phyloP scores from a whole-genome alignment of 371 early-diverging fungal species.

The Gilbertella persicaria region DNA sequence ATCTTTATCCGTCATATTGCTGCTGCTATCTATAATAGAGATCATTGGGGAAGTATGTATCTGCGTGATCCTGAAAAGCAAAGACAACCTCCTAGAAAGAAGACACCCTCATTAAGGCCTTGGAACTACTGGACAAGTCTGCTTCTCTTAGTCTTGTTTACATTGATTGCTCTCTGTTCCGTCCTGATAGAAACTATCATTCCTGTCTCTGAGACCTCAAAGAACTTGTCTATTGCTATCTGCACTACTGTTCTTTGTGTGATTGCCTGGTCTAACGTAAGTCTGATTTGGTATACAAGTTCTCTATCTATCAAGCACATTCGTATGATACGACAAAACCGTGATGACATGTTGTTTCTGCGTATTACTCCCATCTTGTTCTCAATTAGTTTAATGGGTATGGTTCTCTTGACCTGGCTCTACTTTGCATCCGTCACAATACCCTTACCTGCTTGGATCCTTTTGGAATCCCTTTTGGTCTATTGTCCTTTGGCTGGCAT shows the following conservation, averaged over 20 bases:
- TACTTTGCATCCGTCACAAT: conserved; percentile 3
- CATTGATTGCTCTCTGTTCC: conserved; percentile 2
- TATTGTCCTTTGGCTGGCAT: conserved; percentile 18
- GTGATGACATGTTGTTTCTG: conserved; percentile 24
- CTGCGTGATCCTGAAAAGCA: conserved; percentile 24
- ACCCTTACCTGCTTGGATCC: conserved; percentile 11
- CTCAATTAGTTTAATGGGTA: conserved; percentile 20
- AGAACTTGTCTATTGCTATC: conserved; percentile 9
- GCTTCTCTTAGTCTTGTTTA: conserved; percentile 6
- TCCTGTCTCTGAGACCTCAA: neutral
- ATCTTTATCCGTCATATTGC: conserved; percentile 24
- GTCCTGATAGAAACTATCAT: conserved; percentile 2
- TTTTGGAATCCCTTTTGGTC: conserved; percentile 17
- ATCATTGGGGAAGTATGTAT: conserved; percentile 28
- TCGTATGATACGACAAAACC: conserved; percentile 21
- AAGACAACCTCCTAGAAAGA: conserved; percentile 2
- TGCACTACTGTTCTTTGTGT: conserved; percentile 11
- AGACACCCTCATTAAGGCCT: conserved; percentile 7
- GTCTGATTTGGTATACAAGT: conserved; percentile 11
- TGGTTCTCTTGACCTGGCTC: conserved; percentile 26
- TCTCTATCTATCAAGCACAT: conserved; percentile 9
- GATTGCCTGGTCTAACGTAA: conserved; percentile 4
- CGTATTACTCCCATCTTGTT: conserved; percentile 24
- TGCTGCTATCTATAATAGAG: conserved; percentile 23
- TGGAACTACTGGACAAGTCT: conserved; percentile 24